Conservation (phyloP, 2,329 filamentous ascomycete species). For the Diaporthe sp. region DNA sequence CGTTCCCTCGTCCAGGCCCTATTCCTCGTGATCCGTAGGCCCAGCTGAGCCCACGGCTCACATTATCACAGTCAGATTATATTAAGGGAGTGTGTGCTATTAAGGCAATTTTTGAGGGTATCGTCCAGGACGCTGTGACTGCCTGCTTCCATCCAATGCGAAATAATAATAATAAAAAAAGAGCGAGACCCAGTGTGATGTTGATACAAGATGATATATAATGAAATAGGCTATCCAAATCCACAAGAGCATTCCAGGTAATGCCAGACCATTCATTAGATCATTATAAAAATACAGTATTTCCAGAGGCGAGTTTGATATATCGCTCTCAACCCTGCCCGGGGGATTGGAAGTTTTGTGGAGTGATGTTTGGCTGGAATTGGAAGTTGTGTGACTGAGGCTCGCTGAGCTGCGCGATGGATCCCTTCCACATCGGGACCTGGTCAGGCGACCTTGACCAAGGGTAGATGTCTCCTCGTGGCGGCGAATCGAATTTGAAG, state of each 20-base stretch:
- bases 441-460: conserved; percentile 42
- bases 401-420: conserved; percentile 44
- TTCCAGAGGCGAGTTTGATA: neutral
- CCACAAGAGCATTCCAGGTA: conserved; percentile 12
- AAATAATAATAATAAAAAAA: neutral
- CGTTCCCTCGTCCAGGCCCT: neutral
- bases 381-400: conserved; percentile 59
- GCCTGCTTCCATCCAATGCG: conserved; percentile 26
- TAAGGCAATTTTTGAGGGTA: conserved; percentile 31
- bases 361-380: conserved; percentile 62
- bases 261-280: conserved; percentile 23
- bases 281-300: conserved; percentile 27
- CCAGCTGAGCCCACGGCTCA: neutral
- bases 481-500: conserved; percentile 67
- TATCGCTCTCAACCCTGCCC: conserved; percentile 18
- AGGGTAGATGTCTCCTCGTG: conserved; percentile 54
- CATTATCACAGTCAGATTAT: conserved; percentile 17
- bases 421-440: conserved; percentile 35
- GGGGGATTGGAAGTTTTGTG: conserved; percentile 55
- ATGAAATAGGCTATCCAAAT: neutral
- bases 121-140: conserved; percentile 29
- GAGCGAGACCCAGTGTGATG: neutral
- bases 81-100: conserved; percentile 32
- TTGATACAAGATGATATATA: conserved; percentile 13
- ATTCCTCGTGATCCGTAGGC: neutral